Percentiles rank a stretch among this genome's conserved stretches.
phyloP scores from a whole-genome alignment of 805 yeast genomes.

The Hanseniaspora meyeri region DNA sequence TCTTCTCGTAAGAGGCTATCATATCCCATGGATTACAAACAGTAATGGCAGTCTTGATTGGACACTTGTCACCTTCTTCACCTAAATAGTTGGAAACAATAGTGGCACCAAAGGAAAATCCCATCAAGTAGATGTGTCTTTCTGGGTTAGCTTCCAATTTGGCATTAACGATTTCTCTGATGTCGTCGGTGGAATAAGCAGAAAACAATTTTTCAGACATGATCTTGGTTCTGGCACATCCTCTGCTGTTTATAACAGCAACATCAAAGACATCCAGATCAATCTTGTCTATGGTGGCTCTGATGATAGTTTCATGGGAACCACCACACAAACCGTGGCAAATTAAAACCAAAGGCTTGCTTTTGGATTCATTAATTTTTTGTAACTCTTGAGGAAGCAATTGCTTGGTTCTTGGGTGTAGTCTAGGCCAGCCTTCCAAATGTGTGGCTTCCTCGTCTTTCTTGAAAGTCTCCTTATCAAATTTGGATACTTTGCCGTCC shows the following conservation, averaged over 20 bases:
- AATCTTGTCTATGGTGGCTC: conserved; percentile 40
- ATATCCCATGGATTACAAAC: conserved; percentile 69
- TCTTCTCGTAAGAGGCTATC: conserved; percentile 38
- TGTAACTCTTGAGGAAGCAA: conserved; percentile 34
- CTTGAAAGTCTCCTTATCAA: conserved; percentile 23
- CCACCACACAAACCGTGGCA: conserved; percentile 73
- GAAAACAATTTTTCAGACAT: conserved; percentile 56
- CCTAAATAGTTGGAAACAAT: conserved; percentile 56
- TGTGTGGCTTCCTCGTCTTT: conserved; percentile 31
- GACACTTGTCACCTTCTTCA: conserved; percentile 44
- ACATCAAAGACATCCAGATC: conserved; percentile 40
- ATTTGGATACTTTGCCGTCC: conserved; percentile 15
- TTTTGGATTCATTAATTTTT: conserved; percentile 24
- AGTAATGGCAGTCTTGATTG: conserved; percentile 45
- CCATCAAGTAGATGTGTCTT: conserved; percentile 53
- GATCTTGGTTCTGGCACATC: conserved; percentile 64
- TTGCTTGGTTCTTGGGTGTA: conserved; percentile 61
- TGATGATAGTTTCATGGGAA: conserved; percentile 59
- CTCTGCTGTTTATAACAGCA: conserved; percentile 56
- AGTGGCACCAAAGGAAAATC: conserved; percentile 64
- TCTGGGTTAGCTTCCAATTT: conserved; percentile 43
- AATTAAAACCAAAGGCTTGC: conserved; percentile 47
- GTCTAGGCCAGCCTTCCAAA: conserved; percentile 43
- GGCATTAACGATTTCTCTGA: conserved; percentile 44
- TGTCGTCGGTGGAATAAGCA: conserved; percentile 58